Conservation (phyloP, 2,329 filamentous ascomycete species). For the Microsporum canis region DNA sequence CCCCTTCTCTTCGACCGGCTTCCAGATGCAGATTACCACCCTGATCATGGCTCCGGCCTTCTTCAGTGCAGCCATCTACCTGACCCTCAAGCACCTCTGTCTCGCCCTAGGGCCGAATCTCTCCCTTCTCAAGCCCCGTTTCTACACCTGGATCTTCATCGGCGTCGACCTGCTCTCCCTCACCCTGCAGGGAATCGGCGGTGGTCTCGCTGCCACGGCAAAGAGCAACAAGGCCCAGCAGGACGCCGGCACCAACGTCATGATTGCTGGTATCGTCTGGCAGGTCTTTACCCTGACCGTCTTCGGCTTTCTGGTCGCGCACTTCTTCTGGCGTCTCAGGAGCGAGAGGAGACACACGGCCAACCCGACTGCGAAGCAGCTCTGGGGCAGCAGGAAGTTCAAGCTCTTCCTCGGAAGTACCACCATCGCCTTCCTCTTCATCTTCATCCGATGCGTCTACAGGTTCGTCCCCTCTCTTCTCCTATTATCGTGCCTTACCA, state of each 20-base stretch:
- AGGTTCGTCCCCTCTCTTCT: slow-evolving; percentile 21
- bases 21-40: slow-evolving; percentile 45
- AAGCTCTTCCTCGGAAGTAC: slow-evolving; percentile 18
- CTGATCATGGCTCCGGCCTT: slow-evolving; percentile 50
- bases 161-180: slow-evolving; percentile 47
- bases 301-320: slow-evolving; percentile 29
- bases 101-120: slow-evolving; percentile 41
- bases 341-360: slow-evolving; percentile 14
- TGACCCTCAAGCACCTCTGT: slow-evolving; percentile 47
- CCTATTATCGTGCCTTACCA: slow-evolving; percentile 6
- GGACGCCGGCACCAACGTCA: slow-evolving; percentile 43
- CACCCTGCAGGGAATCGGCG: slow-evolving; percentile 46
- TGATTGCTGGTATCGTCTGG: slow-evolving; percentile 47
- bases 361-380: not conserved
- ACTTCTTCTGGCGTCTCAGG: slow-evolving; percentile 35
- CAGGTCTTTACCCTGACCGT: slow-evolving; percentile 43
- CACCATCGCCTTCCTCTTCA: slow-evolving; percentile 27
- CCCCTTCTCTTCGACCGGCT: slow-evolving; percentile 39
- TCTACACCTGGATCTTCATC: slow-evolving; percentile 51
- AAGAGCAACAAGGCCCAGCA: slow-evolving; percentile 25
- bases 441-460: slow-evolving; percentile 35
- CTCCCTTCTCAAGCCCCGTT: slow-evolving; percentile 37
- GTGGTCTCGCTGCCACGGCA: slow-evolving; percentile 46
- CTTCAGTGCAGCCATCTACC: slow-evolving; percentile 44
- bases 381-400: slow-evolving; percentile 14